Conservation (phyloP, 495 filamentous ascomycete species). For the Sporormia fimetaria region DNA sequence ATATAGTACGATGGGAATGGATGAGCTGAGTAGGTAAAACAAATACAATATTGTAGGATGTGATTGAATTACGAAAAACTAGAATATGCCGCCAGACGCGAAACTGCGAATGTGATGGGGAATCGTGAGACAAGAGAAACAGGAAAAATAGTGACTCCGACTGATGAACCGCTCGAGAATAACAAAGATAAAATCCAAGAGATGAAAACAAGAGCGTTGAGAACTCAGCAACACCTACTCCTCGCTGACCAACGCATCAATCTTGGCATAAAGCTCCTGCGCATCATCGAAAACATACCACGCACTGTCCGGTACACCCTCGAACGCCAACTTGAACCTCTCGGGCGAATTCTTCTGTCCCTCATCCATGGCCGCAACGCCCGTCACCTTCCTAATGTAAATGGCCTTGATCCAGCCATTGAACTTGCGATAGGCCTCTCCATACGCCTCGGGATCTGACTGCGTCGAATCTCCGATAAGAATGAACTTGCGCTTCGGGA, state of each 20-base stretch:
- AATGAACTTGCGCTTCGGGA: conserved; percentile 68
- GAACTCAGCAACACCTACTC: too few relatives aligned
- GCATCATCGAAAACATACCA: conserved; percentile 78
- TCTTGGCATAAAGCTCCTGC: conserved; percentile 43
- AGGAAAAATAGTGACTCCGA: too few relatives aligned
- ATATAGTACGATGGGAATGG: too few relatives aligned
- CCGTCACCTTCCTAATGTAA: conserved; percentile 69
- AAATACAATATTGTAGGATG: too few relatives aligned
- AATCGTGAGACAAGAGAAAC: too few relatives aligned
- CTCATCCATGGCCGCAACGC: conserved; percentile 58
- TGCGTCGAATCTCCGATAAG: conserved; percentile 87
- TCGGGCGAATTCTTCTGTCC: conserved; percentile 56
- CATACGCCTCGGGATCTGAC: conserved; percentile 83
- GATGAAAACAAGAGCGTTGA: too few relatives aligned
- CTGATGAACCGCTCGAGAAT: too few relatives aligned
- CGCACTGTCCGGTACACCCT: conserved; percentile 51
- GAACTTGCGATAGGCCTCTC: conserved; percentile 51
- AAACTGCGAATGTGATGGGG: too few relatives aligned
- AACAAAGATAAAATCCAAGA: too few relatives aligned
- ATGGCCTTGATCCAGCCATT: conserved; percentile 69
- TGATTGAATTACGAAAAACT: too few relatives aligned
- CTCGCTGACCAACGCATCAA: conserved; percentile 15
- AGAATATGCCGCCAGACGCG: too few relatives aligned
- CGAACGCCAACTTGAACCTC: conserved; percentile 76
- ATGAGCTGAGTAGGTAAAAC: too few relatives aligned